A percentile compares a stretch with the other conserved stretches of the same genome.
Evolutionary conservation across 75 land plant genomes (phyloP).

Genomic region (Cryptomeria japonica): DNA sequence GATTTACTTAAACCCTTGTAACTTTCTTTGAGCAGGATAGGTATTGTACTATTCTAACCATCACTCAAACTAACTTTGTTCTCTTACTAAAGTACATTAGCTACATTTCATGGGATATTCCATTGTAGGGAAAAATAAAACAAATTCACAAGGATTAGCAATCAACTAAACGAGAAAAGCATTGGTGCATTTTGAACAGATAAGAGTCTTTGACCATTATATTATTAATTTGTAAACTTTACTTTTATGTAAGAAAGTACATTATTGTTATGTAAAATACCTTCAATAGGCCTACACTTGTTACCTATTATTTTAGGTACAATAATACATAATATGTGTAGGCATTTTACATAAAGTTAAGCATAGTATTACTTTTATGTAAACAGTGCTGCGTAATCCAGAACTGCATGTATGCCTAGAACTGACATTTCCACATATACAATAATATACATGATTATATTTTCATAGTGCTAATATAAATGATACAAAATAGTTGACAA

Average conservation of each 20-base stretch:
- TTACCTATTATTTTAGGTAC: neutral
- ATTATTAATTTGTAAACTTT: neutral
- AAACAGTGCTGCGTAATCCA: neutral
- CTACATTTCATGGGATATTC: neutral
- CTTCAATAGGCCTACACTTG: neutral
- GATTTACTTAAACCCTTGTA: too few relatives aligned
- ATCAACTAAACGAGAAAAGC: neutral
- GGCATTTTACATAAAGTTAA: too few relatives aligned
- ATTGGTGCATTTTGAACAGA: neutral
- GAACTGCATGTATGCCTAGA: too few relatives aligned
- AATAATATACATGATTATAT: neutral
- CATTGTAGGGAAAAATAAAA: neutral
- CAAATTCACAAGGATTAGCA: neutral
- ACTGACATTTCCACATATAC: too few relatives aligned
- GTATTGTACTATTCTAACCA: too few relatives aligned
- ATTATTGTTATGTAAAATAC: neutral
- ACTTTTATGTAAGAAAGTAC: neutral
- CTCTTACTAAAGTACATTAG: neutral
- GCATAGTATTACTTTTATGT: neutral
- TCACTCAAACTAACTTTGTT: neutral
- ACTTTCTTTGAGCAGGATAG: too few relatives aligned
- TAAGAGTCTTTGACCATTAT: neutral
- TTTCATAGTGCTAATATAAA: neutral
- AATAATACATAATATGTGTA: too few relatives aligned
- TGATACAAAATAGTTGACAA: neutral